Evolutionary conservation across 352 stramenopile genomes (phyloP).

Genomic region (Phytophthora cajani): DNA sequence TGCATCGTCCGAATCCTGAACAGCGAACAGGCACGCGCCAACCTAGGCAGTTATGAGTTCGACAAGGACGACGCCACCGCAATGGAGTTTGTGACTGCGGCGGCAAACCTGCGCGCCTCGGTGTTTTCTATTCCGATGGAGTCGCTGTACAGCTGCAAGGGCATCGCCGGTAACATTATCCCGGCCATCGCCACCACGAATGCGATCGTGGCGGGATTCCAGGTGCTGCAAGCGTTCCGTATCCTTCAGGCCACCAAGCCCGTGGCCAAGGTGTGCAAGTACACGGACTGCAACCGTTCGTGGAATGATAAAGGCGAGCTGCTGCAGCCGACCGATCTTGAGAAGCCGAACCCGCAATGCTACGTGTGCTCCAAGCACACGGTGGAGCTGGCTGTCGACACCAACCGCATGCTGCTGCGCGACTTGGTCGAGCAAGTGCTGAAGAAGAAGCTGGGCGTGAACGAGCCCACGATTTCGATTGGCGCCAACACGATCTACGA

Average conservation of each 20-base stretch:
- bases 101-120: slow-evolving; percentile 95
- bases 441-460: slow-evolving; percentile 90
- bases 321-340: slow-evolving; percentile 91
- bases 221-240: slow-evolving; percentile 87
- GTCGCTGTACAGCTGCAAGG: slow-evolving; percentile 95
- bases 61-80: slow-evolving; percentile 97
- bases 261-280: slow-evolving; percentile 85
- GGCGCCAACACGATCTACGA: slow-evolving; percentile 94
- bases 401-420: slow-evolving; percentile 80
- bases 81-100: slow-evolving; percentile 98
- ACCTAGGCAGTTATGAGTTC: slow-evolving; percentile 91
- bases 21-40: slow-evolving; percentile 53
- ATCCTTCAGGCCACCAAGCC: slow-evolving; percentile 71
- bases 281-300: slow-evolving; percentile 95
- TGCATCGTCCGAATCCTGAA: slow-evolving; percentile 73
- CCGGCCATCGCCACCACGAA: slow-evolving; percentile 99
- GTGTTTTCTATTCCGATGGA: slow-evolving; percentile 87
- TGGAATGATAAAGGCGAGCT: slow-evolving; percentile 93
- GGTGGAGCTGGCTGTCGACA: slow-evolving; percentile 92
- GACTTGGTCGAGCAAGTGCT: slow-evolving; percentile 84
- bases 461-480: slow-evolving; percentile 89
- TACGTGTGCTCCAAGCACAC: slow-evolving; percentile 96
- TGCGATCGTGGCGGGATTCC: slow-evolving; percentile 98
- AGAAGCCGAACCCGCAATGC: slow-evolving; percentile 93
- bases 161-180: slow-evolving; percentile 99